These are phyloP conservation scores for Knufia fluminis DNA, from an alignment of 2,329 filamentous ascomycete genomes.

Conservation along the genomic window DNA sequence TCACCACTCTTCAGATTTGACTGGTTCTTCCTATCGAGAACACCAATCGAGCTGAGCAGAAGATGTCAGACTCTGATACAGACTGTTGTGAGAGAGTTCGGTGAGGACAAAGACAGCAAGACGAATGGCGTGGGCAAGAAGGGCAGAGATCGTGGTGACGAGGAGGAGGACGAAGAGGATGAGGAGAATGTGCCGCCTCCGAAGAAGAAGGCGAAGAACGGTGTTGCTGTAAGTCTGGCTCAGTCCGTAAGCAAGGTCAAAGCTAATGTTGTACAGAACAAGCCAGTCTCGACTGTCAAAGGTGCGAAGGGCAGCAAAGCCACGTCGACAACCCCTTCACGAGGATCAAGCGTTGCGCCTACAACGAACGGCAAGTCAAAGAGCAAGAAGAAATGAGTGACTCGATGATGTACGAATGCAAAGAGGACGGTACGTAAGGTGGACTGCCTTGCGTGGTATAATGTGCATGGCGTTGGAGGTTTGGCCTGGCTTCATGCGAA, in stretches of 20 bases:
- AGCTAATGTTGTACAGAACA: constrained; percentile 63
- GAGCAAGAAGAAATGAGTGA: constrained; percentile 37
- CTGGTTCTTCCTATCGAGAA: constrained; percentile 97
- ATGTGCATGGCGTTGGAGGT: background rate
- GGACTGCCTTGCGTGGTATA: background rate
- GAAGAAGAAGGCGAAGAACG: constrained; percentile 87
- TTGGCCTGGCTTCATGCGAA: too few relatives aligned
- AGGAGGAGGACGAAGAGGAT: constrained; percentile 77
- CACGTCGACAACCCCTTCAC: constrained; percentile 62
- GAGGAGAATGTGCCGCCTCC: constrained; percentile 71
- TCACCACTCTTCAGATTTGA: constrained; percentile 94
- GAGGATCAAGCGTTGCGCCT: constrained; percentile 73
- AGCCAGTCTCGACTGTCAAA: constrained; percentile 83
- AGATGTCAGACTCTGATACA: constrained; percentile 90
- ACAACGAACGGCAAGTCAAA: constrained; percentile 42
- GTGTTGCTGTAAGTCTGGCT: constrained; percentile 65
- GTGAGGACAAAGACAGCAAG: constrained; percentile 49
- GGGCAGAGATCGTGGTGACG: constrained; percentile 51
- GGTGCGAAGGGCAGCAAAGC: constrained; percentile 35
- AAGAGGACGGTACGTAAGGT: background rate
- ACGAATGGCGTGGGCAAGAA: constrained; percentile 52
- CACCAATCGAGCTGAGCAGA: constrained; percentile 81
- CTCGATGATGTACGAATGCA: background rate
- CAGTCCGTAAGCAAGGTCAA: too few relatives aligned
- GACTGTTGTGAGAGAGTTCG: constrained; percentile 90